Base-by-base conservation (phyloP, 345 rosid species). In the Syzygium aqueum region DNA sequence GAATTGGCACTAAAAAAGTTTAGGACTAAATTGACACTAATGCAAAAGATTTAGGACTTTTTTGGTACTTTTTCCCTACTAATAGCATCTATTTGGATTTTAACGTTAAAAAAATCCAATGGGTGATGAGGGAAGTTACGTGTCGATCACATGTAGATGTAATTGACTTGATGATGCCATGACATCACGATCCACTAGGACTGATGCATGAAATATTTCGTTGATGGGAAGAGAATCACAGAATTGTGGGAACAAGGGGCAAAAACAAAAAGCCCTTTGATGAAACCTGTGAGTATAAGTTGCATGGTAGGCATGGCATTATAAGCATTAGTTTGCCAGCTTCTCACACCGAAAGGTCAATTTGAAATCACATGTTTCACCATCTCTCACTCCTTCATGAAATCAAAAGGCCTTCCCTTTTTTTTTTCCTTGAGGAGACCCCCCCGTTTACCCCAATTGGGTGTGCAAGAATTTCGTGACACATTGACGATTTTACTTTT, bases 401-500 rank as follows among this genome's bases (percentile, higher is more conserved):
- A 57, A 53, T 54, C 85, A 84, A 84, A 84, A 28, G 61, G 46
- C 49, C 53, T 50, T 52, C 85, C 82, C 51, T 53, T 21, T 46
- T 50, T 4, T 59, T n/a, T 49, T 61, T 37, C 28, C 14, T n/a
- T 49, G 2, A 53, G 67, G 17, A 84, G 63, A 84, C 7, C 77
- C 85, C 53, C 59, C 25, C 40, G 37, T 51, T 88, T 88, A 73
- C 85, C 65, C n/a, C 65, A 30, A 86, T 86, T 83, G 40, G 84
- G 86, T 82, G 92, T 87, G 92, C 93, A 91, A 89, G 94, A 91
- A 89, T 90, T 90, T 90, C 92, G 94, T 92, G 94, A 92, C 90
- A 59, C 87, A 51, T 65, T 88, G 89, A 46, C 86, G 46, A 56
- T 85, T 89, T 77, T 57, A 43, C 73, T 40, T 51, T 86, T 51